Evolutionary conservation across 192 early-diverging fungal species (phyloP), one percentile per base, ranked within the genome.

Genomic region (Coemansia sp.): DNA sequence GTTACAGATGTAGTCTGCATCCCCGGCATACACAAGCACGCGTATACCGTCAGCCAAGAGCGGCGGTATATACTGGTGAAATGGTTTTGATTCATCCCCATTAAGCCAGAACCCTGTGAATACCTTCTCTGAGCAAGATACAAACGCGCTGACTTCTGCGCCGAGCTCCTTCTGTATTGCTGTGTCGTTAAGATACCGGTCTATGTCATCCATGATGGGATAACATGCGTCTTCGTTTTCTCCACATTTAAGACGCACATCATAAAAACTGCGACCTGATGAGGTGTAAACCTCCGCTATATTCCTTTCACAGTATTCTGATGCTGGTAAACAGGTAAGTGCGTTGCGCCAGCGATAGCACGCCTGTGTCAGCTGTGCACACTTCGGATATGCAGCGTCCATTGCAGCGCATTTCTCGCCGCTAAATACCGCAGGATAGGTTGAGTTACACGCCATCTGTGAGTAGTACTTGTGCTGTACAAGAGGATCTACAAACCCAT

Each of bases 241-340:
- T 63, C 92, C 89, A 80, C 96, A 97, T 50, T 90, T 86, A 51
- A 85, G 83, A 57, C 97, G 90, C 31, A 98, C 89, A 78, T 98
- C 97, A 83, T 98, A 98, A 54, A 91, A 90, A 80, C 97, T 97
- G 72, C 87, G 83, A 20, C 91, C 92, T 7, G 92, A 88, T 72
- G 87, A 84, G 75, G 91, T 89, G 84, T 91, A 95, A 4, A 90
- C 88, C 24, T 27, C 22, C 23, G 68, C 61, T 36, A 95, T 87
- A 78, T 93, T 87, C 65, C 85, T 86, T 85, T 94, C 90, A 84
- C 96, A 98, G 87, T 93, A 94, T 36, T 89, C 72, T 14, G 83
- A 74, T 20, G 92, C 90, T 32, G 95, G 94, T 19, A 70, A 65
- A 22, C 51, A 57, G 5, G 65, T 31, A 3, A 62, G 57, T 3